Percentiles rank a stretch among this genome's conserved stretches.
Conservation (phyloP, 2,329 filamentous ascomycete species). For the Colletotrichum godetiae region DNA sequence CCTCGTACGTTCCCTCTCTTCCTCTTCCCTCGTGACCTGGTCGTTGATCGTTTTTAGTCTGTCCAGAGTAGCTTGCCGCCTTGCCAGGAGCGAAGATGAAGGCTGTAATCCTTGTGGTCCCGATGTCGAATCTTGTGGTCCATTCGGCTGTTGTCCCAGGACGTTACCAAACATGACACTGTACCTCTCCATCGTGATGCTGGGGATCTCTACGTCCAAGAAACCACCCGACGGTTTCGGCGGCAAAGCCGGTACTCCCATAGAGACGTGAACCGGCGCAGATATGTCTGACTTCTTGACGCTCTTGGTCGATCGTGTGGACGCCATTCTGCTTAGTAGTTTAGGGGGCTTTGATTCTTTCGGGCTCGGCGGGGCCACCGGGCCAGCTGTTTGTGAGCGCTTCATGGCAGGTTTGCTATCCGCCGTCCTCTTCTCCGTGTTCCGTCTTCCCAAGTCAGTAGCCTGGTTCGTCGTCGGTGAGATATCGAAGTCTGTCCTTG, state of each 20-base stretch:
- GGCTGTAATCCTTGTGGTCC: slow-evolving; percentile 38
- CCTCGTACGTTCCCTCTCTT: slow-evolving; percentile 42
- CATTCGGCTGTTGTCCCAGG: slow-evolving; percentile 62
- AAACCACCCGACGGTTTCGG: slow-evolving; percentile 49
- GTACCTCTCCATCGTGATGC: slow-evolving; percentile 85
- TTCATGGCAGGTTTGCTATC: slow-evolving; percentile 58
- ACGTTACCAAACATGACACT: slow-evolving; percentile 92
- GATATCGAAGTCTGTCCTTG: slow-evolving; percentile 10
- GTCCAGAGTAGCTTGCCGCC: slow-evolving; percentile 69
- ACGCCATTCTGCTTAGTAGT: slow-evolving; percentile 35
- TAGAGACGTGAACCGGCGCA: slow-evolving; percentile 41
- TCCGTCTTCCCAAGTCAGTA: slow-evolving; percentile 46
- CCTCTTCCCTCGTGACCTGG: slow-evolving; percentile 51
- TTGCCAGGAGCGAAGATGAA: slow-evolving; percentile 59
- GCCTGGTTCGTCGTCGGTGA: slow-evolving; percentile 8
- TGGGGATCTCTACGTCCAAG: slow-evolving; percentile 84
- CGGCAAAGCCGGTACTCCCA: slow-evolving; percentile 36
- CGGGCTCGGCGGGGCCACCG: slow-evolving; percentile 21
- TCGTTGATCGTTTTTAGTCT: slow-evolving; percentile 67
- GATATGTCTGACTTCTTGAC: slow-evolving; percentile 40
- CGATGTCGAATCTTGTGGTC: not conserved
- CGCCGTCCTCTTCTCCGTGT: slow-evolving; percentile 47
- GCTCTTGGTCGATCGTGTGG: slow-evolving; percentile 33
- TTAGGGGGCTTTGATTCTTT: slow-evolving; percentile 36
- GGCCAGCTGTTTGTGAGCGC: slow-evolving; percentile 55